A percentile compares a stretch with the other conserved stretches of the same genome.
Conservation (phyloP, 1,139 yeast genomes). For the Protomyces arabidopsidicola region DNA sequence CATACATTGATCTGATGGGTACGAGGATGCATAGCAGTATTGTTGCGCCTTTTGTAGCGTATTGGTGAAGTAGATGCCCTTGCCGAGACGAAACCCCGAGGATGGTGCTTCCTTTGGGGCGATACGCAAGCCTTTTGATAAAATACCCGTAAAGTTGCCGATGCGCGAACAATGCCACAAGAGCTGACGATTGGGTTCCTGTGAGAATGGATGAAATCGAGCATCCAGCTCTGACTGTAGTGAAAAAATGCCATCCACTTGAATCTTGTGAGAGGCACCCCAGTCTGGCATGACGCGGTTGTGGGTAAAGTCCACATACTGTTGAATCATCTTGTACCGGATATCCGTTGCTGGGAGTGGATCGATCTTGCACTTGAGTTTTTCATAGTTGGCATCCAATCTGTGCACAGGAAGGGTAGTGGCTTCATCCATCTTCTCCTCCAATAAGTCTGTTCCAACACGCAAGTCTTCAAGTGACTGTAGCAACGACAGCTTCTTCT, state of each 20-base stretch:
- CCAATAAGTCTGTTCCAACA: not conserved
- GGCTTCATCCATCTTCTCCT: not conserved
- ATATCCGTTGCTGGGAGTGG: not conserved
- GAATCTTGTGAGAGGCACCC: not conserved
- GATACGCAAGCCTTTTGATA: conserved; percentile 12
- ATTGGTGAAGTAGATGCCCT: conserved; percentile 19
- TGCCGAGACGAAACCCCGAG: conserved; percentile 15
- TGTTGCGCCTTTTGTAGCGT: conserved; percentile 4
- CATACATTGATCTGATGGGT: conserved; percentile 11
- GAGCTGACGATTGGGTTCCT: conserved; percentile 2
- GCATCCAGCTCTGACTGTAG: not conserved
- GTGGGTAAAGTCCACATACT: conserved; percentile 6
- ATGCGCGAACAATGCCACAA: conserved; percentile 19
- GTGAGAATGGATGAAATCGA: not conserved
- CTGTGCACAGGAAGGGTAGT: not conserved
- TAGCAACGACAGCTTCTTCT: conserved; percentile 2
- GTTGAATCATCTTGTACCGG: not conserved
- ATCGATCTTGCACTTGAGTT: not conserved
- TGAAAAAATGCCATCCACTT: conserved; percentile 5
- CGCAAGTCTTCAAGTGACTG: conserved; percentile 10
- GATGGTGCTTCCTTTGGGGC: conserved; percentile 19
- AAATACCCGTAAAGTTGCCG: conserved; percentile 13
- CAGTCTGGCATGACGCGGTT: not conserved
- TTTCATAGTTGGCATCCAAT: conserved; percentile 6
- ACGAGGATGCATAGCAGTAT: conserved; percentile 5